Conservation (phyloP, 2,329 filamentous ascomycete genomes). For the Daldinia sp. region DNA sequence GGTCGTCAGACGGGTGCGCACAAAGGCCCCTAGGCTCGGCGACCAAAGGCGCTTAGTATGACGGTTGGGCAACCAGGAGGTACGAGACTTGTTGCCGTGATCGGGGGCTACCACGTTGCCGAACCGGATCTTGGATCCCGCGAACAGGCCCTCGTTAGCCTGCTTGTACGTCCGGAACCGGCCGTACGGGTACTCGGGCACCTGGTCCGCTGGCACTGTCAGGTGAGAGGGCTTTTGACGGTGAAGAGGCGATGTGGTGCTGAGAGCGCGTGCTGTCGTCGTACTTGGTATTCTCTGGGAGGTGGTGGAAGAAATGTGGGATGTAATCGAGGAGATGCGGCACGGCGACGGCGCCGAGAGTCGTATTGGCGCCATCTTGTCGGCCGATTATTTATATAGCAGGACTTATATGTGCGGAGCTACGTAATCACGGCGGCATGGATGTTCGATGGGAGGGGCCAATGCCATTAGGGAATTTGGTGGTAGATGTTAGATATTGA, state of each 20-base stretch:
- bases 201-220: constrained; percentile 55
- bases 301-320: constrained; percentile 9
- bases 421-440: background rate
- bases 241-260: constrained; percentile 38
- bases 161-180: constrained; percentile 80
- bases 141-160: constrained; percentile 81
- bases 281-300: constrained; percentile 4
- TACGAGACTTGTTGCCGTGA: constrained; percentile 76
- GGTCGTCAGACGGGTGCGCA: constrained; percentile 77
- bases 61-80: constrained; percentile 82
- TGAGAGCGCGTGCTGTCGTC: constrained; percentile 40
- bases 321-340: constrained; percentile 13
- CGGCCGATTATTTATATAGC: background rate
- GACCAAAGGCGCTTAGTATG: constrained; percentile 76
- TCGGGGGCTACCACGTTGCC: constrained; percentile 80
- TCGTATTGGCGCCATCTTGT: constrained; percentile 34
- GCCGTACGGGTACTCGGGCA: constrained; percentile 79
- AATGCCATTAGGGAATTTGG: background rate
- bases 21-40: constrained; percentile 68
- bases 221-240: constrained; percentile 52
- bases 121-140: constrained; percentile 76
- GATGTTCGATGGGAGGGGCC: background rate
- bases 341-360: constrained; percentile 24
- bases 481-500: background rate
- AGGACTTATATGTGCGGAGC: background rate